phyloP scores from a whole-genome alignment of 2,329 filamentous ascomycete genomes.

The Colletotrichum sp. region DNA sequence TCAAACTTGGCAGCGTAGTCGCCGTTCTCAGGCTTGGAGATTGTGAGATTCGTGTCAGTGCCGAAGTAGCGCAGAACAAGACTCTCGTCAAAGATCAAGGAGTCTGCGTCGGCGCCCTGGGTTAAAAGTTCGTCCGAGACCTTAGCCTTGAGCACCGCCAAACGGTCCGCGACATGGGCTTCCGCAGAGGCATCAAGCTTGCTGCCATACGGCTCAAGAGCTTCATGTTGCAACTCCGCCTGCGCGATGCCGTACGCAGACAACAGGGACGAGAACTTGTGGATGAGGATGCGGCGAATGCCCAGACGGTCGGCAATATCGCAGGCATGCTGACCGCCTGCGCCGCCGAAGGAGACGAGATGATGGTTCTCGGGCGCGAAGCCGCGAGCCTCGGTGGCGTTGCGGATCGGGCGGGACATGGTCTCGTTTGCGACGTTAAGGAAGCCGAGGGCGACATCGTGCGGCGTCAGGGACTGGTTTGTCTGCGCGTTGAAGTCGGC shows the following conservation, averaged over 20 bases:
- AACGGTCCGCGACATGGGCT: slow-evolving; percentile 23
- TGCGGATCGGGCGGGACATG: slow-evolving; percentile 78
- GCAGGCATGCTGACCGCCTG: slow-evolving; percentile 67
- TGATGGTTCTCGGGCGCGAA: slow-evolving; percentile 34
- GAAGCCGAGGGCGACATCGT: slow-evolving; percentile 69
- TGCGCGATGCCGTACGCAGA: slow-evolving; percentile 50
- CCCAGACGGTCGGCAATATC: slow-evolving; percentile 44
- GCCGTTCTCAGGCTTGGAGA: slow-evolving; percentile 28
- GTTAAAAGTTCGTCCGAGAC: slow-evolving; percentile 40
- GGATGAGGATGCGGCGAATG: slow-evolving; percentile 45
- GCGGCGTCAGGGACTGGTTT: slow-evolving; percentile 30
- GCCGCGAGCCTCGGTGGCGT: slow-evolving; percentile 68
- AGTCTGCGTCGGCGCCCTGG: slow-evolving; percentile 43
- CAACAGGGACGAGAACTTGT: slow-evolving; percentile 43
- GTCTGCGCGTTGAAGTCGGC: slow-evolving; percentile 42
- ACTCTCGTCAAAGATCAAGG: slow-evolving; percentile 41
- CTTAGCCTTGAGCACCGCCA: slow-evolving; percentile 29
- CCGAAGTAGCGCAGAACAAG: slow-evolving; percentile 39
- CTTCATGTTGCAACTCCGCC: slow-evolving; percentile 42
- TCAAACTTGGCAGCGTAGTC: slow-evolving; percentile 26
- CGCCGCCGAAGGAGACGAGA: slow-evolving; percentile 65
- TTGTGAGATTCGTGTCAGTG: slow-evolving; percentile 38
- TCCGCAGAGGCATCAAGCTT: slow-evolving; percentile 15
- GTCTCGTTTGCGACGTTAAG: slow-evolving; percentile 78
- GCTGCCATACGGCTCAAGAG: slow-evolving; percentile 35